phyloP scores from a whole-genome alignment of 2,329 filamentous ascomycete genomes.

The Trichoderma koningii region DNA sequence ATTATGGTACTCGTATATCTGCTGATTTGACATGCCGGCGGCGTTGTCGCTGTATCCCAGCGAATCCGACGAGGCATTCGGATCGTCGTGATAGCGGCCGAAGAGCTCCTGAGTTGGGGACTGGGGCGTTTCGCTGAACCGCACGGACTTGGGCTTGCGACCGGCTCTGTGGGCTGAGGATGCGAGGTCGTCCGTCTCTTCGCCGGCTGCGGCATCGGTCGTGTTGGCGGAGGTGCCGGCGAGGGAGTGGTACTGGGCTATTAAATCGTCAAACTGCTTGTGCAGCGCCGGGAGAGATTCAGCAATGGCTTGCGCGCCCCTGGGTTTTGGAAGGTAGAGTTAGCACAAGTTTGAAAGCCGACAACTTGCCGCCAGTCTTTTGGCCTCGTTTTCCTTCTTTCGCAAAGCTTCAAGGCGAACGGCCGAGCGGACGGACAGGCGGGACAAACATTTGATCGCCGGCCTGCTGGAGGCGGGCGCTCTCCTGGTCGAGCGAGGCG shows the following conservation, averaged over 20 bases:
- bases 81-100: slow-evolving; percentile 70
- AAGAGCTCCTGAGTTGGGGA: slow-evolving; percentile 48
- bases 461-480: slow-evolving; percentile 62
- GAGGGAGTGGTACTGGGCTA: slow-evolving; percentile 76
- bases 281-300: slow-evolving; percentile 70
- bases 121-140: slow-evolving; percentile 71
- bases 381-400: too few species aligned
- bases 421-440: neutral
- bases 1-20: slow-evolving; percentile 83
- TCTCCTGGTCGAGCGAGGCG: slow-evolving; percentile 65
- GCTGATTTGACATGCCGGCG: slow-evolving; percentile 69
- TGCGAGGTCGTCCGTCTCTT: slow-evolving; percentile 1
- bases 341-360: neutral
- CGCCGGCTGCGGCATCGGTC: slow-evolving; percentile 30
- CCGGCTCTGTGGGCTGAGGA: neutral
- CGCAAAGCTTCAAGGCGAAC: too few species aligned
- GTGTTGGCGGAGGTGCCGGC: slow-evolving; percentile 48
- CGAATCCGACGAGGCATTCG: slow-evolving; percentile 49
- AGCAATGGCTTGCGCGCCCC: slow-evolving; percentile 53
- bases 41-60: slow-evolving; percentile 60
- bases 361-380: too few species aligned
- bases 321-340: slow-evolving; percentile 30
- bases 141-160: slow-evolving; percentile 69
- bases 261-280: slow-evolving; percentile 74
- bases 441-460: slow-evolving; percentile 62